These are phyloP conservation scores for Singerocomus rubriflavus DNA, from an alignment of 1,284 basidiomycete species.

Conservation along the genomic window DNA sequence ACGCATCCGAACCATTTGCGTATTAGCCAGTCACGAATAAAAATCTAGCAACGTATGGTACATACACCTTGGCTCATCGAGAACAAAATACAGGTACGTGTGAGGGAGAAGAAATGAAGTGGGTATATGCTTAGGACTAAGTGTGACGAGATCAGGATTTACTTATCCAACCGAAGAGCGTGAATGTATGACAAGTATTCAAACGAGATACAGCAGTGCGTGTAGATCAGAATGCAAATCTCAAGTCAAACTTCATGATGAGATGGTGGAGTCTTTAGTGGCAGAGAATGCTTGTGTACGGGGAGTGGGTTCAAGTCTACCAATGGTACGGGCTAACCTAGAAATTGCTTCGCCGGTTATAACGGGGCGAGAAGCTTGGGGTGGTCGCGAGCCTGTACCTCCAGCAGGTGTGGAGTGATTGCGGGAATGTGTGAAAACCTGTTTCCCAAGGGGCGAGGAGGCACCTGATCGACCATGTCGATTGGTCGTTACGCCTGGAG, in stretches of 20 bases:
- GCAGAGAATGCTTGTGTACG: slow-evolving; percentile 29
- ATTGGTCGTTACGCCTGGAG: slow-evolving; percentile 22
- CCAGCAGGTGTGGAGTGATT: slow-evolving; percentile 59
- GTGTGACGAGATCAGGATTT: slow-evolving; percentile 14
- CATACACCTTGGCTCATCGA: slow-evolving; percentile 15
- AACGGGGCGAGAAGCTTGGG: slow-evolving; percentile 56
- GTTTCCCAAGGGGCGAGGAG: slow-evolving; percentile 38
- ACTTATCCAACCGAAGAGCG: slow-evolving; percentile 22
- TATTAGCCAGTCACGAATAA: slow-evolving; percentile 10
- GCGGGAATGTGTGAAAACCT: slow-evolving; percentile 43
- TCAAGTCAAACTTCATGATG: slow-evolving; percentile 17
- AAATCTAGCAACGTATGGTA: slow-evolving; percentile 21
- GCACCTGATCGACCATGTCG: slow-evolving; percentile 40
- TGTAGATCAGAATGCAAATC: slow-evolving; percentile 13
- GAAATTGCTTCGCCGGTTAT: slow-evolving; percentile 68
- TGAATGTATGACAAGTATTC: slow-evolving; percentile 13
- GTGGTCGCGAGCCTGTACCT: slow-evolving; percentile 36
- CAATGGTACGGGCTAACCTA: slow-evolving; percentile 57
- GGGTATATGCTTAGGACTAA: slow-evolving; percentile 27
- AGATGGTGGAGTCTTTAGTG: slow-evolving; percentile 29
- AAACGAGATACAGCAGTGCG: slow-evolving; percentile 10
- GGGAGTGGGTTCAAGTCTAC: slow-evolving; percentile 30
- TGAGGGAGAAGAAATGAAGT: slow-evolving; percentile 15
- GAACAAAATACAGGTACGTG: slow-evolving; percentile 24
- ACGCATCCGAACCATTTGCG: not conserved